Evolutionary conservation across 2,329 filamentous ascomycete species (phyloP), one percentile per base, ranked within the genome.

Genomic region (Apiospora pterosperma): DNA sequence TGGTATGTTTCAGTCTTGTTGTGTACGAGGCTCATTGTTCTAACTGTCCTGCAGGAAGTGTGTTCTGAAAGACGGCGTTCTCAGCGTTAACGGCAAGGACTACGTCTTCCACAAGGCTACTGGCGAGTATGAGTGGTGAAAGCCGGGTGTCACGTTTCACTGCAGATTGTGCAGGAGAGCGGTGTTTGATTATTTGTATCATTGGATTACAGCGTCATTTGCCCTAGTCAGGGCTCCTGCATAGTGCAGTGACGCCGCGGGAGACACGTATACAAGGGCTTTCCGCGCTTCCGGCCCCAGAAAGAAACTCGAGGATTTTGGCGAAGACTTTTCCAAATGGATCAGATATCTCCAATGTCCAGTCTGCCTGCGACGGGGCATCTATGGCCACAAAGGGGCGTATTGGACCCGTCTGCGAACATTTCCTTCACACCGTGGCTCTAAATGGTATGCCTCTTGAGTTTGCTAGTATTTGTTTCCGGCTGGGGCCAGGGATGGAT

Each of bases 41-140:
- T 55, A 36, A 62, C 39, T 48, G 39, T 36, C 36, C 28, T 76
- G 70, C 66, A 90, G 91, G 91, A 99, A 99, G 91, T 99, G 96
- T 80, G 94, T 93, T 1, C 88, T 99, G 68, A 98, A 98, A 82
- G 96, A 99, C 74, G 96, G 96, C 23, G 92, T 99, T 21, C 84
- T 99, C 70, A 97, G 92, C 55, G 93, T 97, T 41, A 94, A 95
- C 70, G 92, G 93, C 70, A 97, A 92, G 79, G 96, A 99, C 78
- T 97, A 97, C 75, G 92, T 99, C 69, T 99, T 99, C 81, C 93
- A 97, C 83, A 98, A 98, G 80, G 96, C 94, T 28, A 93, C 91
- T 58, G 96, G 96, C 73, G 96, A 98, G 80, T 98, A 97, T 71
- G 96, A 99, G 79, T 99, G 96, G 96, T 99, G 21, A 39, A 25